A percentile compares a stretch with the other conserved stretches of the same genome.
These are phyloP conservation scores for Trametopsis cervina DNA, from an alignment of 768 basidiomycete species.

Conservation along the genomic window DNA sequence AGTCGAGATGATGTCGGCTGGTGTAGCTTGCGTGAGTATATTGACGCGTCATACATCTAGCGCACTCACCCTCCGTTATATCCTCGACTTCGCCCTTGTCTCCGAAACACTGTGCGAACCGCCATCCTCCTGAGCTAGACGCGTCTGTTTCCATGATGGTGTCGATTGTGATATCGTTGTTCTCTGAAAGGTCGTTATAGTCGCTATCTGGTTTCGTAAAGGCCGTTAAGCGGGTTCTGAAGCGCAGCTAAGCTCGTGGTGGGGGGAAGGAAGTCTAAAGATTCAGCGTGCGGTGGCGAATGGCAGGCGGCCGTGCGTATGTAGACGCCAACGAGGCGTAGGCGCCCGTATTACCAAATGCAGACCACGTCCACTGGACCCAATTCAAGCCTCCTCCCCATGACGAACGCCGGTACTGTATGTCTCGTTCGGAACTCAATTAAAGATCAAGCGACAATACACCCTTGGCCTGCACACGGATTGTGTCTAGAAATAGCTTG, in stretches of 20 bases:
- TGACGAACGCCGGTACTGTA: too few relatives aligned
- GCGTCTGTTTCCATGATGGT: slow-evolving; percentile 77
- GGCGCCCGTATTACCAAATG: neutral
- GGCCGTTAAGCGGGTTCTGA: neutral
- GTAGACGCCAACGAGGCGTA: neutral
- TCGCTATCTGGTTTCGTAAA: neutral
- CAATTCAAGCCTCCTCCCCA: neutral
- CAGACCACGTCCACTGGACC: neutral
- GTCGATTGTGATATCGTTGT: neutral
- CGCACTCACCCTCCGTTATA: slow-evolving; percentile 86
- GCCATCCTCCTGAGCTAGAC: slow-evolving; percentile 84
- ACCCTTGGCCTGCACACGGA: too few relatives aligned
- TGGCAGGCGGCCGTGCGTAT: neutral
- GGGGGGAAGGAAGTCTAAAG: neutral
- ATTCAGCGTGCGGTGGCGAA: neutral
- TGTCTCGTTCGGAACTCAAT: too few relatives aligned
- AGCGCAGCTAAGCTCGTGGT: neutral
- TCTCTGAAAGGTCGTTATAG: neutral
- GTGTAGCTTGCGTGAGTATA: slow-evolving; percentile 19
- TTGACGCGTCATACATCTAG: neutral
- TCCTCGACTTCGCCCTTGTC: slow-evolving; percentile 99
- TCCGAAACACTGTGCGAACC: slow-evolving; percentile 99
- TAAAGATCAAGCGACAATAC: too few relatives aligned
- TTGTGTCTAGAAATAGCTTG: too few relatives aligned
- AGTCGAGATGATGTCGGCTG: slow-evolving; percentile 99